These are phyloP conservation scores for Penicillium canescens DNA, from an alignment of 495 filamentous ascomycete genomes.

Conservation along the genomic window DNA sequence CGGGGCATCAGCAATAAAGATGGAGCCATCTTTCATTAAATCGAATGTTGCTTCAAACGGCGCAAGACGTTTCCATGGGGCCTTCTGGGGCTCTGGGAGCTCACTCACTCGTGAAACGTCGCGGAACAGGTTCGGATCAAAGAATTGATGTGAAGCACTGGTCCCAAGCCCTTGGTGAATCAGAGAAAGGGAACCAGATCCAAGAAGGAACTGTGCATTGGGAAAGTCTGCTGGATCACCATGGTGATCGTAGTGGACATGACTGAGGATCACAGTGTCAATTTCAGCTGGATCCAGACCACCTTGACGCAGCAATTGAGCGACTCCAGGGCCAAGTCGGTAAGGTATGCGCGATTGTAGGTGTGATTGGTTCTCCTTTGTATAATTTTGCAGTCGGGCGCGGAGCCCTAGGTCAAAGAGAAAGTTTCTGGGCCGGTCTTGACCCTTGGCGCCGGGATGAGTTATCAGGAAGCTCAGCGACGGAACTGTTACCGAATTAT, in stretches of 20 bases:
- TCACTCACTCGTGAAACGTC: no score
- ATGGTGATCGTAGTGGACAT: slow-evolving; percentile 48
- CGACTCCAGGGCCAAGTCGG: slow-evolving; percentile 28
- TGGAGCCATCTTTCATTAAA: slow-evolving; percentile 36
- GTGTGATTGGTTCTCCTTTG: slow-evolving; percentile 37
- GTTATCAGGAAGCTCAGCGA: slow-evolving; percentile 40
- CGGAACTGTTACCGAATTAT: slow-evolving; percentile 25
- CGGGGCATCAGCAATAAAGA: slow-evolving; percentile 44
- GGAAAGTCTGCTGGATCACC: slow-evolving; percentile 41
- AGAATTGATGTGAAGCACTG: no score
- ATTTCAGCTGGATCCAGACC: slow-evolving; percentile 35
- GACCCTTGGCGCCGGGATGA: slow-evolving; percentile 19
- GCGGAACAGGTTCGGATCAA: no score
- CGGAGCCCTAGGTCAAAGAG: slow-evolving; percentile 45
- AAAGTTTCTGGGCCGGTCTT: slow-evolving; percentile 23
- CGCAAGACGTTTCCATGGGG: slow-evolving; percentile 44
- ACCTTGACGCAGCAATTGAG: slow-evolving; percentile 28
- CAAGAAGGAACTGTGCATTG: slow-evolving; percentile 34
- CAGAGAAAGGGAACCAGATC: slow-evolving; percentile 31
- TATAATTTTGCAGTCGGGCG: slow-evolving; percentile 28
- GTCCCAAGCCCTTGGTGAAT: no score
- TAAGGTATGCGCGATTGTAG: slow-evolving; percentile 32
- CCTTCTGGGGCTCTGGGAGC: slow-evolving; percentile 16
- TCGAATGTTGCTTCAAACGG: no score
- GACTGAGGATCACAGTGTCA: slow-evolving; percentile 38